phyloP scores from a whole-genome alignment of 768 basidiomycete species.

The Albatrellus ellisii region DNA sequence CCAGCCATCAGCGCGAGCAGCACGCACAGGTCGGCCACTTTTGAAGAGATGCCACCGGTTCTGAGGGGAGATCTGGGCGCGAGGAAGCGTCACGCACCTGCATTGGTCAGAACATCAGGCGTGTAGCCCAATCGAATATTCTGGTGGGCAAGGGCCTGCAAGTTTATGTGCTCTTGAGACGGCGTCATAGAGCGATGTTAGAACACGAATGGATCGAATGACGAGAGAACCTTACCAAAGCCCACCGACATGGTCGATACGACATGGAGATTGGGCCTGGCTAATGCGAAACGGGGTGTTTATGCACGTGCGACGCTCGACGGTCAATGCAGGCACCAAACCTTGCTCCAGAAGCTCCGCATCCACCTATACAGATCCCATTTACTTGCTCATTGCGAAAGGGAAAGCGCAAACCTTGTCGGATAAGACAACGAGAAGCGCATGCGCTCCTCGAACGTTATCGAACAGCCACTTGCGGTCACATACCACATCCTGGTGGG shows the following conservation, averaged over 20 bases:
- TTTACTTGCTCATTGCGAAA: slow-evolving; percentile 6
- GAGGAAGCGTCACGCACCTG: slow-evolving; percentile 37
- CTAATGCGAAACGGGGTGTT: not conserved
- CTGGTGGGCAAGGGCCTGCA: slow-evolving; percentile 42
- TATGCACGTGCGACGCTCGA: not conserved
- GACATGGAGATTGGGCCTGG: slow-evolving; percentile 57
- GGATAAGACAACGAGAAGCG: slow-evolving; percentile 42
- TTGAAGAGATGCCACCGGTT: not conserved
- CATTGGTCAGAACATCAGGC: slow-evolving; percentile 86
- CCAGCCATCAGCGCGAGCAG: slow-evolving; percentile 93
- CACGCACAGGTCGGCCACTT: slow-evolving; percentile 81
- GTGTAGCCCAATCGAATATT: slow-evolving; percentile 78
- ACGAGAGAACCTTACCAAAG: slow-evolving; percentile 37
- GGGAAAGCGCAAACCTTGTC: slow-evolving; percentile 45
- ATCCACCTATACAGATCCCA: slow-evolving; percentile 39
- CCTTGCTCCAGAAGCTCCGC: slow-evolving; percentile 55
- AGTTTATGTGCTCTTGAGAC: slow-evolving; percentile 78
- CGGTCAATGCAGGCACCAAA: slow-evolving; percentile 13
- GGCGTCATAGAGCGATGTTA: not conserved
- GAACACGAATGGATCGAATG: not conserved
- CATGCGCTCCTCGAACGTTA: slow-evolving; percentile 53
- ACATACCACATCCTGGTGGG: slow-evolving; percentile 40
- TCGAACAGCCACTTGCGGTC: slow-evolving; percentile 61
- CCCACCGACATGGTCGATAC: slow-evolving; percentile 92
- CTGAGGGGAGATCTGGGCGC: not conserved